These are phyloP conservation scores for Verbena officinalis DNA, from an alignment of 257 asterid species.

Conservation along the genomic window DNA sequence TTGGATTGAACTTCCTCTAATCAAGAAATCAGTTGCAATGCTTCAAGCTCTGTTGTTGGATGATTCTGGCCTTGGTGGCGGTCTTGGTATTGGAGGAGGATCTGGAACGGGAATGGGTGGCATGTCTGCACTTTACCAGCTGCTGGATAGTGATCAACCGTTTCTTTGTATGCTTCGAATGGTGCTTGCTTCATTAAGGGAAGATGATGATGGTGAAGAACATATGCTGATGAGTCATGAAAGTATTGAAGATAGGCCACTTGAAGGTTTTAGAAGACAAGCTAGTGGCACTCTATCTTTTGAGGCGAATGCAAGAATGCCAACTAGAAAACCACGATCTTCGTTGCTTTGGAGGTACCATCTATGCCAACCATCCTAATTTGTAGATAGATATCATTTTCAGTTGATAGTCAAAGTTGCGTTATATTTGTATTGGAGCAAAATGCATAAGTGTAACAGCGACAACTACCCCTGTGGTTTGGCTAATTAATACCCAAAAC, in stretches of 20 bases:
- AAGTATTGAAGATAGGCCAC: constrained; percentile 51
- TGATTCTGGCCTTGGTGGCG: constrained; percentile 97
- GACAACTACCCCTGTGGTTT: too few species aligned
- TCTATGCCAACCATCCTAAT: constrained; percentile 27
- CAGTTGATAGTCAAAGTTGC: constrained; percentile 18
- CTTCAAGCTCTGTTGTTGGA: constrained; percentile 93
- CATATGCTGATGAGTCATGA: constrained; percentile 65
- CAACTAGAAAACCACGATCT: constrained; percentile 85
- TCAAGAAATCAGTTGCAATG: constrained; percentile 90
- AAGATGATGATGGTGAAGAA: constrained; percentile 89
- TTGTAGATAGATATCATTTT: not conserved
- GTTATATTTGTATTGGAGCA: not conserved
- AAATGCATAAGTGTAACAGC: too few species aligned
- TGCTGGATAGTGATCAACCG: constrained; percentile 98
- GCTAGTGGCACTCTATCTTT: constrained; percentile 47
- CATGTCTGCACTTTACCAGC: constrained; percentile 90
- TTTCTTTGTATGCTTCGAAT: constrained; percentile 96
- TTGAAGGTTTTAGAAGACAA: constrained; percentile 56
- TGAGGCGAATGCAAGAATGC: constrained; percentile 57
- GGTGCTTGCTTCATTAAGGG: constrained; percentile 94
- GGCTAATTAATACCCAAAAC: too few species aligned
- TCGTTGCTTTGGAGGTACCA: constrained; percentile 96
- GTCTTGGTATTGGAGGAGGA: constrained; percentile 99
- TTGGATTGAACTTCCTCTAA: constrained; percentile 94
- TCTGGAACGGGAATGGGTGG: constrained; percentile 99